Evolutionary conservation across 768 basidiomycete species (phyloP).

Genomic region (Leucocoprinus birnbaumii): DNA sequence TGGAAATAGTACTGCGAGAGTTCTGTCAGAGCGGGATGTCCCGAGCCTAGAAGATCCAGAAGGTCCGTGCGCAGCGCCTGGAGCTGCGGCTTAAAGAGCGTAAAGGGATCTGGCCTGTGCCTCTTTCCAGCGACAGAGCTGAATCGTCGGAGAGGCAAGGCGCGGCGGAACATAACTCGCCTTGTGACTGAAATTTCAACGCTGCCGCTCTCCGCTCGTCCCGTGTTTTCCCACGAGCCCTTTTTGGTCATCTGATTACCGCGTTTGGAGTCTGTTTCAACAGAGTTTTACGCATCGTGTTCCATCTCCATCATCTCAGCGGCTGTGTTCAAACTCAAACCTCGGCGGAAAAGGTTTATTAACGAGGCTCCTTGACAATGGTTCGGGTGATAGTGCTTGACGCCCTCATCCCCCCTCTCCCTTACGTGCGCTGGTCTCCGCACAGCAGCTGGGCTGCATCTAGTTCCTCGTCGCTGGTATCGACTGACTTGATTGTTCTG

Average conservation of each 20-base stretch:
- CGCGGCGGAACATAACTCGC: constrained; percentile 6
- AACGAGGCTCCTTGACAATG: neutral
- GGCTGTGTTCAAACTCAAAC: neutral
- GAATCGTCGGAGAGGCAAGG: neutral
- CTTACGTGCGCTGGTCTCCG: constrained; percentile 4
- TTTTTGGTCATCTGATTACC: no score
- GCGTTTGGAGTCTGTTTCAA: no score
- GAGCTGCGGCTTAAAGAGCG: constrained; percentile 66
- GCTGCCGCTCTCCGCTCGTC: no score
- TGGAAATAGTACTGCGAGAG: constrained; percentile 92
- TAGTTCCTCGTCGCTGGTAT: constrained; percentile 6
- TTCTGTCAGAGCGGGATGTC: constrained; percentile 78
- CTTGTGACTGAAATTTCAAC: no score
- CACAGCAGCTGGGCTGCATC: constrained; percentile 7
- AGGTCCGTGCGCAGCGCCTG: constrained; percentile 63
- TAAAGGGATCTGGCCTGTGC: constrained; percentile 57
- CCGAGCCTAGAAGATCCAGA: constrained; percentile 73
- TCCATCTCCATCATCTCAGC: neutral
- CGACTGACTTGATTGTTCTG: neutral
- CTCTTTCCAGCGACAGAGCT: neutral
- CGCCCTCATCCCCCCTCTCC: neutral
- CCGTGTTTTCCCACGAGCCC: no score
- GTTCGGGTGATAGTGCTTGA: constrained; percentile 1
- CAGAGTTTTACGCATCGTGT: no score
- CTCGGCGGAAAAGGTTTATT: neutral